A percentile compares a stretch with the other conserved stretches of the same genome.
phyloP scores from a whole-genome alignment of 164 flowering plant species.

The Akebia trifoliata region DNA sequence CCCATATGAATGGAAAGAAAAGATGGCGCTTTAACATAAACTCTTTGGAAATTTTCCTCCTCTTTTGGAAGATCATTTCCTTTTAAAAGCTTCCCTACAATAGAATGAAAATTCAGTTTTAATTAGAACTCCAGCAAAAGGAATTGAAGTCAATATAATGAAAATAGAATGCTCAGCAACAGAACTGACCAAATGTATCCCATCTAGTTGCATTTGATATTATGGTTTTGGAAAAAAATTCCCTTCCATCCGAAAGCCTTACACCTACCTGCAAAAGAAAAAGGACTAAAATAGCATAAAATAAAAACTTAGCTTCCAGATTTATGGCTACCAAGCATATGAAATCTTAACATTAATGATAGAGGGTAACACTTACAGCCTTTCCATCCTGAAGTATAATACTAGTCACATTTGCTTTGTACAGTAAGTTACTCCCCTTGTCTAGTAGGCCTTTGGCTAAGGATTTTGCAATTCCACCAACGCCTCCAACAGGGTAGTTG shows the following conservation, averaged over 20 bases:
- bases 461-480: slow-evolving; percentile 91
- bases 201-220: slow-evolving; percentile 99
- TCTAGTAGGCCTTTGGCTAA: slow-evolving; percentile 76
- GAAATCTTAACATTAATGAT: background rate
- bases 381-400: slow-evolving; percentile 69
- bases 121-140: background rate
- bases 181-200: slow-evolving; percentile 91
- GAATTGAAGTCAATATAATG: background rate
- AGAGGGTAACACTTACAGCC: slow-evolving; percentile 60
- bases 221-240: slow-evolving; percentile 70
- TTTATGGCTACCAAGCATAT: background rate
- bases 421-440: slow-evolving; percentile 76
- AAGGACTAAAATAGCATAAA: slow-evolving; percentile 11
- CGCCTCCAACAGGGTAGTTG: slow-evolving; percentile 98
- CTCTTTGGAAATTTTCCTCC: slow-evolving; percentile 74
- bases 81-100: slow-evolving; percentile 74
- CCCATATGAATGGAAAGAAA: slow-evolving; percentile 98
- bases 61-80: slow-evolving; percentile 71
- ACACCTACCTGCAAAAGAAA: slow-evolving; percentile 73
- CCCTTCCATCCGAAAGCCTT: slow-evolving; percentile 82
- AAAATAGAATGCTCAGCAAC: slow-evolving; percentile 1
- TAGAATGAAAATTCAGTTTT: background rate
- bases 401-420: slow-evolving; percentile 81
- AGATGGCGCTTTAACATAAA: slow-evolving; percentile 94
- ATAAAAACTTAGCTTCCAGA: background rate